Evolutionary conservation across 2,329 filamentous ascomycete genomes (phyloP), one percentile per base, ranked within the genome.

Genomic region (Fusarium graminum): DNA sequence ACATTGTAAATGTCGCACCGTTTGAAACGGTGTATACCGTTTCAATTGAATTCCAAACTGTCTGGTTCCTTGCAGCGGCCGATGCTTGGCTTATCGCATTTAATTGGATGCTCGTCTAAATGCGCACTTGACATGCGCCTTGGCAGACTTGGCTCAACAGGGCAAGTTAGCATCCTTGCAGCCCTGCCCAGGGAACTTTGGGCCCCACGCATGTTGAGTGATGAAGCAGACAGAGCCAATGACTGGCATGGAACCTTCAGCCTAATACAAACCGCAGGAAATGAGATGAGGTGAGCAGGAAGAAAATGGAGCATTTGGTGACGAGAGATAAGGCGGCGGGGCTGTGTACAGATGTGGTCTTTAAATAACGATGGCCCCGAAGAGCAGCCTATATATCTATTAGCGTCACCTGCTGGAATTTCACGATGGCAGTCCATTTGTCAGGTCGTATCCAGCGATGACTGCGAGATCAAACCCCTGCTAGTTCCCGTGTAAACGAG

Each of bases 401-500:
- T 22, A 19, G 46, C 19, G 22, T 42, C 42, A 59, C 25, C 42
- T 40, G 50, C 41, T 42, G 17, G 36, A 55, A 46, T 45, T 28
- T 16, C 34, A 47, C 45, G n/a, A 45, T 38, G 29, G 17, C 28
- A n/a, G n/a, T n/a, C n/a, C n/a, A 36, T 22, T 13, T 40, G 25
- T 43, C 52, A 57, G 40, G 36, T 17, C 51, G 55, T 63, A 66
- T 58, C 41, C 26, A 51, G 30, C 29, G 7, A 16, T 26, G 36
- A 36, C 50, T 28, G 9, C 29, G 39, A 52, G 59, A 52, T 58
- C 38, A 9, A 11, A 10, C 45, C 59, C 59, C 59, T 63, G 52
- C 52, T 63, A 63, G 60, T 17, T 64, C 45, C 52, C 59, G 41
- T 63, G 42, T 58, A 58, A 51, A 63, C 60, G 60, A 63, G 59